Percentiles rank a stretch among this genome's conserved stretches.
phyloP scores from a whole-genome alignment of 73 alveolate genomes.

The Paramecium caudatum region DNA sequence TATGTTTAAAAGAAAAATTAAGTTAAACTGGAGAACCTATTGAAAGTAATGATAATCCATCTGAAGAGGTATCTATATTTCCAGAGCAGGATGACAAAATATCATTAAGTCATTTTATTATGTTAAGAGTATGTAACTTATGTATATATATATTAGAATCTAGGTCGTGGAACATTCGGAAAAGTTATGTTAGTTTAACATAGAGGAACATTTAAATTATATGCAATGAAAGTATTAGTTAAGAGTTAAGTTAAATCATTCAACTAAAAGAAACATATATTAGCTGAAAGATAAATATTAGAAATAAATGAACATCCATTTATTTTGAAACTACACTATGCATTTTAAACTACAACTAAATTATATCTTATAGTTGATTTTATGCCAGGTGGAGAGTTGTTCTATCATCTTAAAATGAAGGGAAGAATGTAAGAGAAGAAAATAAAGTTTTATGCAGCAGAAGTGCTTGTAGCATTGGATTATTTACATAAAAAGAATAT shows the following conservation, averaged over 20 bases:
- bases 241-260: conserved; percentile 66
- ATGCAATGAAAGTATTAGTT: conserved; percentile 85
- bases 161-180: conserved; percentile 88
- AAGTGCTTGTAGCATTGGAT: conserved; percentile 86
- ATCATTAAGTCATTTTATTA: not conserved
- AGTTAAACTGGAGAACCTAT: not conserved
- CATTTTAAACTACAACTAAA: conserved; percentile 89
- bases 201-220: conserved; percentile 73
- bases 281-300: conserved; percentile 89
- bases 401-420: conserved; percentile 81
- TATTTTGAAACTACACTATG: conserved; percentile 90
- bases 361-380: conserved; percentile 94
- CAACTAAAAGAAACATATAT: conserved; percentile 70
- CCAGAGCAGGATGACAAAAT: not conserved
- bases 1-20: not conserved
- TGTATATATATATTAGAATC: too few species aligned
- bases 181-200: conserved; percentile 82
- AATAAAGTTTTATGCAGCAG: conserved; percentile 92
- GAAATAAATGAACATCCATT: conserved; percentile 82
- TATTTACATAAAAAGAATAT: conserved; percentile 84
- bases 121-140: conserved; percentile 47
- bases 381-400: conserved; percentile 90
- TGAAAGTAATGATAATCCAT: not conserved
- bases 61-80: not conserved
- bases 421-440: conserved; percentile 83